Conservation (phyloP, 2,329 filamentous ascomycete genomes). For the Drechslerella coelobrocha region DNA sequence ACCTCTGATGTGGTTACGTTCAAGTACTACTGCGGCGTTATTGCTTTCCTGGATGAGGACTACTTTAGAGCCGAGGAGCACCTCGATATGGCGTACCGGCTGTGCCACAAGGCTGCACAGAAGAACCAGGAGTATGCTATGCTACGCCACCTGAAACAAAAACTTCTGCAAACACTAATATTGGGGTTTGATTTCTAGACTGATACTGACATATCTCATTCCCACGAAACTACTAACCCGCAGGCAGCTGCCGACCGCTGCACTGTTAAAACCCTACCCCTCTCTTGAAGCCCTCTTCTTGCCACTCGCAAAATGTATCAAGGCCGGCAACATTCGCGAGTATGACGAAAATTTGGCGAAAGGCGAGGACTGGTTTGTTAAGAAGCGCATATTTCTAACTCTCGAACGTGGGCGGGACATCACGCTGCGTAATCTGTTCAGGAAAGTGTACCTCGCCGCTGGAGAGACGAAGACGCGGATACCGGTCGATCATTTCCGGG, state of each 20-base stretch:
- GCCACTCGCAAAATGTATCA: slow-evolving; percentile 79
- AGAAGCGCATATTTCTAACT: slow-evolving; percentile 89
- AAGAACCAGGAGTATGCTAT: slow-evolving; percentile 79
- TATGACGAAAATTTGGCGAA: slow-evolving; percentile 83
- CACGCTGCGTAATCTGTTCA: slow-evolving; percentile 84
- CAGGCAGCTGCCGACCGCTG: slow-evolving; percentile 77
- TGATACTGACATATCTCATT: slow-evolving; percentile 93
- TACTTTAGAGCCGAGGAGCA: slow-evolving; percentile 82
- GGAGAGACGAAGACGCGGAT: slow-evolving; percentile 79
- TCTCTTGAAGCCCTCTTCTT: slow-evolving; percentile 77
- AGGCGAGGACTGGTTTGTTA: slow-evolving; percentile 91
- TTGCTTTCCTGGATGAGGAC: slow-evolving; percentile 94
- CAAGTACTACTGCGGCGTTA: slow-evolving; percentile 91
- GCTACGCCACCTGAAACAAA: too few species aligned
- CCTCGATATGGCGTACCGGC: slow-evolving; percentile 78
- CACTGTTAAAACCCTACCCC: slow-evolving; percentile 76
- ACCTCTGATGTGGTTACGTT: slow-evolving; percentile 92
- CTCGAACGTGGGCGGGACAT: slow-evolving; percentile 92
- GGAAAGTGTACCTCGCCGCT: slow-evolving; percentile 80
- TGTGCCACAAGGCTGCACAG: slow-evolving; percentile 75
- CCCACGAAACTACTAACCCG: slow-evolving; percentile 89
- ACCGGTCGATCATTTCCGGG: slow-evolving; percentile 80
- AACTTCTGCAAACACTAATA: slow-evolving; percentile 21
- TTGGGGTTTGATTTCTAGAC: slow-evolving; percentile 63
- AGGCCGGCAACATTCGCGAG: slow-evolving; percentile 77